A percentile compares a stretch with the other conserved stretches of the same genome.
phyloP scores from a whole-genome alignment of 305 asterid species.

The Coffea humblotiana region DNA sequence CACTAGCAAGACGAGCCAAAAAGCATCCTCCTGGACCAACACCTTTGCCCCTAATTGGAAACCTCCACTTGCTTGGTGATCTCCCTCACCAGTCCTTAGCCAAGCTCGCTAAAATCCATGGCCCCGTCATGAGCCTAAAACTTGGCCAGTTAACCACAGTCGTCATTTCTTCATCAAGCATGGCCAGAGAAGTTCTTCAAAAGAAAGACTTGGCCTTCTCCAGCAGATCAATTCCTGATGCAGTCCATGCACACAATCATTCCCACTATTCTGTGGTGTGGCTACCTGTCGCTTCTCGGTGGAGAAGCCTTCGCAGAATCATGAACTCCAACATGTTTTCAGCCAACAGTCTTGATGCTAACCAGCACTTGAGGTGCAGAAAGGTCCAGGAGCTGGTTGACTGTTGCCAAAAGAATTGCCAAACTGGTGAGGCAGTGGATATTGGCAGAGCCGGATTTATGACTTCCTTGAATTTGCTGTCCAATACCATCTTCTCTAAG shows the following conservation, averaged over 20 bases:
- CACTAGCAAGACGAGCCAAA: neutral
- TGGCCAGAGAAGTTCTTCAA: constrained; percentile 33
- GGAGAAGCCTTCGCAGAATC: constrained; percentile 39
- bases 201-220: constrained; percentile 40
- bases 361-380: constrained; percentile 19
- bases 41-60: constrained; percentile 38
- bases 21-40: constrained; percentile 46
- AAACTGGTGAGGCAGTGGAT: constrained; percentile 26
- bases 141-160: constrained; percentile 35
- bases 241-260: constrained; percentile 26
- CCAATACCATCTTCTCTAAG: constrained; percentile 30
- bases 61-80: constrained; percentile 34
- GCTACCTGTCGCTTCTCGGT: constrained; percentile 31
- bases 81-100: constrained; percentile 39
- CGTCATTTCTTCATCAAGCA: constrained; percentile 36
- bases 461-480: constrained; percentile 29
- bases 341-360: constrained; percentile 29
- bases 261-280: constrained; percentile 23
- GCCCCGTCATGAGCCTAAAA: constrained; percentile 41
- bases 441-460: constrained; percentile 25
- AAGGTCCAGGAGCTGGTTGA: constrained; percentile 25
- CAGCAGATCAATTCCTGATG: constrained; percentile 31
- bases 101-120: constrained; percentile 34
- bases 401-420: constrained; percentile 15
- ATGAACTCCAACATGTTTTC: constrained; percentile 41